A percentile compares a stretch with the other conserved stretches of the same genome.
Evolutionary conservation across 306 rosid genomes (phyloP).

Genomic region (Delonix regia): DNA sequence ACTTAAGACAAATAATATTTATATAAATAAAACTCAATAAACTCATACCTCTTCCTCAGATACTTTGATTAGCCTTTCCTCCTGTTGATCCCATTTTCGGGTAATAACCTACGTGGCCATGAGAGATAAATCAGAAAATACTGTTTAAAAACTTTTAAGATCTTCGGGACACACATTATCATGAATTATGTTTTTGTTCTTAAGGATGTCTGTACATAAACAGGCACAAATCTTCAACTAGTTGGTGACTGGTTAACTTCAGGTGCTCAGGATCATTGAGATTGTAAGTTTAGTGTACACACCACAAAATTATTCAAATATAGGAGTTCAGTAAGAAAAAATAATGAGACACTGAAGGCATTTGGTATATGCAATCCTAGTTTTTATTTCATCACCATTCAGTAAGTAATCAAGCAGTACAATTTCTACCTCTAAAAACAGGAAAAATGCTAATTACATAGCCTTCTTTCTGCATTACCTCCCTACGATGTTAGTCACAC

Average conservation of each 20-base stretch:
- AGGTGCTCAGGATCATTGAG: background rate
- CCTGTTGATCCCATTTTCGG: constrained; percentile 76
- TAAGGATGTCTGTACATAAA: constrained; percentile 13
- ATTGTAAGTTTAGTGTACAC: background rate
- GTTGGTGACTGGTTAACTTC: background rate
- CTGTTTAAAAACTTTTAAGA: background rate
- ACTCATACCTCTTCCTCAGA: constrained; percentile 78
- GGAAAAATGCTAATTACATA: constrained; percentile 3
- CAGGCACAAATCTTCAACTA: constrained; percentile 5
- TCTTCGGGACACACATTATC: constrained; percentile 4
- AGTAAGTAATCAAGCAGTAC: background rate
- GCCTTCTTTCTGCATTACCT: background rate
- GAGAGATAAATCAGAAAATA: constrained; percentile 28
- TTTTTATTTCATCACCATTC: background rate
- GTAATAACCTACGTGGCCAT: constrained; percentile 64
- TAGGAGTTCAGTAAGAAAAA: background rate
- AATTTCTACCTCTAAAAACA: background rate
- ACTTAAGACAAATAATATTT: background rate
- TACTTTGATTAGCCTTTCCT: constrained; percentile 66
- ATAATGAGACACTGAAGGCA: constrained; percentile 4
- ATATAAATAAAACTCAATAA: constrained; percentile 13
- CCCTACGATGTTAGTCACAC: background rate
- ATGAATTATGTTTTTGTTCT: background rate
- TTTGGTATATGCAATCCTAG: background rate
- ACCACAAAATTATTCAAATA: background rate